A percentile compares a stretch with the other conserved stretches of the same genome.
phyloP scores from a whole-genome alignment of 129 eudicot genomes.

The Sambucus nigra region DNA sequence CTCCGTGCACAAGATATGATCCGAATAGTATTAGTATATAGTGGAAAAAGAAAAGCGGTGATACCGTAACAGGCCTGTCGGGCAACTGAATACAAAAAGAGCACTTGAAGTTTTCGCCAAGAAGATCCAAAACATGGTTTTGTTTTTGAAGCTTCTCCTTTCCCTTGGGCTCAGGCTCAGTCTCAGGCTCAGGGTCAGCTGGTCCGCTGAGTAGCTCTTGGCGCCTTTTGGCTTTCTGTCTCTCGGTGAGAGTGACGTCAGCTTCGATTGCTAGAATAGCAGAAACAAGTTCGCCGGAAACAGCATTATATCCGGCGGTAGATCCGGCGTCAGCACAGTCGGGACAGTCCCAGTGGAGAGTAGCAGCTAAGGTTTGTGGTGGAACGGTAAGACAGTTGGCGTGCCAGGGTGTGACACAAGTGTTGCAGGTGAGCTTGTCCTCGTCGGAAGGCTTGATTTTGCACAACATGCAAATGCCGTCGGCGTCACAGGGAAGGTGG shows the following conservation, averaged over 20 bases:
- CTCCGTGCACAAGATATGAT: too few species aligned
- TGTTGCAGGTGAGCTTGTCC: constrained; percentile 30
- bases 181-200: constrained; percentile 1
- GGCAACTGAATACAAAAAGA: constrained; percentile 38
- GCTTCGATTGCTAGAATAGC: constrained; percentile 36
- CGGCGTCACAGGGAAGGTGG: constrained; percentile 39
- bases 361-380: constrained; percentile 26
- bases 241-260: constrained; percentile 26
- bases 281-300: constrained; percentile 14
- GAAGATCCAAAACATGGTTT: constrained; percentile 21
- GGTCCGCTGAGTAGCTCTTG: constrained; percentile 36
- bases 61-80: constrained; percentile 51
- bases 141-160: constrained; percentile 16
- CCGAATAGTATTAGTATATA: too few species aligned
- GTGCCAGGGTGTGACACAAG: constrained; percentile 49
- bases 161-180: neutral
- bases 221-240: constrained; percentile 36
- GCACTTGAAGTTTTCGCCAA: constrained; percentile 30
- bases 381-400: constrained; percentile 19
- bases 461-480: constrained; percentile 53
- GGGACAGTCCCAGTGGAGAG: constrained; percentile 42
- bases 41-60: neutral
- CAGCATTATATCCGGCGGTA: constrained; percentile 1
- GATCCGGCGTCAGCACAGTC: constrained; percentile 18
- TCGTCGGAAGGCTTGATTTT: constrained; percentile 17